Evolutionary conservation across 2,329 filamentous ascomycete genomes (phyloP).

Genomic region (Hirsutella rhossiliensis): DNA sequence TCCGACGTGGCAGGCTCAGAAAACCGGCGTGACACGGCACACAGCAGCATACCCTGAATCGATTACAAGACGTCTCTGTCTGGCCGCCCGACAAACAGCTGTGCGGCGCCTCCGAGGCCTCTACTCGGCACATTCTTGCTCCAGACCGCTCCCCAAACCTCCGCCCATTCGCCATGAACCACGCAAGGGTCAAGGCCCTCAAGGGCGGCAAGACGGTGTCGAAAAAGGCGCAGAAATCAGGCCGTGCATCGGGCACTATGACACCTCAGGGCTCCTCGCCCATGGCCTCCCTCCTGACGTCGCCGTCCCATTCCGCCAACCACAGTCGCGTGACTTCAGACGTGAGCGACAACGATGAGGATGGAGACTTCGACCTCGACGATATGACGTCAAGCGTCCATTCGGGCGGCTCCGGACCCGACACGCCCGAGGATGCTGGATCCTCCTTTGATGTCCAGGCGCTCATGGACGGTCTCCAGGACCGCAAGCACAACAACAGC

Average conservation of each 20-base stretch:
- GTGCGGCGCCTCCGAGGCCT: no score
- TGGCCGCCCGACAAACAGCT: no score
- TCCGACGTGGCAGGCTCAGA: constrained; percentile 1
- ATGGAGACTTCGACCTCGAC: constrained; percentile 24
- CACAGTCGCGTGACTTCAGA: constrained; percentile 53
- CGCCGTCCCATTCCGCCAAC: constrained; percentile 45
- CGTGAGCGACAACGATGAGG: constrained; percentile 40
- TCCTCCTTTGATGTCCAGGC: constrained; percentile 48
- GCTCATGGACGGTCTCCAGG: constrained; percentile 57
- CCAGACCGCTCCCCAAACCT: not conserved
- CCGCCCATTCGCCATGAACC: constrained; percentile 36
- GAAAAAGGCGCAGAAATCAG: constrained; percentile 49
- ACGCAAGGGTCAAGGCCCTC: constrained; percentile 56
- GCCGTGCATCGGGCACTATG: constrained; percentile 42
- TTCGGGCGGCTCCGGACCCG: constrained; percentile 31
- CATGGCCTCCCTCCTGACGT: constrained; percentile 41
- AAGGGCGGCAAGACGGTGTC: constrained; percentile 61
- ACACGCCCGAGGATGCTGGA: constrained; percentile 53
- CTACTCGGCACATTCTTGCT: not conserved
- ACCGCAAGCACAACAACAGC: constrained; percentile 65
- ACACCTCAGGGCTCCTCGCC: constrained; percentile 51
- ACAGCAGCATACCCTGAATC: not conserved
- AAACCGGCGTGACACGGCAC: constrained; percentile 1
- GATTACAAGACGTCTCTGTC: not conserved
- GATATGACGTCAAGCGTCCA: constrained; percentile 30